These are phyloP conservation scores for Fusarium cyanostomum DNA, from an alignment of 2,329 filamentous ascomycete genomes.

Conservation along the genomic window DNA sequence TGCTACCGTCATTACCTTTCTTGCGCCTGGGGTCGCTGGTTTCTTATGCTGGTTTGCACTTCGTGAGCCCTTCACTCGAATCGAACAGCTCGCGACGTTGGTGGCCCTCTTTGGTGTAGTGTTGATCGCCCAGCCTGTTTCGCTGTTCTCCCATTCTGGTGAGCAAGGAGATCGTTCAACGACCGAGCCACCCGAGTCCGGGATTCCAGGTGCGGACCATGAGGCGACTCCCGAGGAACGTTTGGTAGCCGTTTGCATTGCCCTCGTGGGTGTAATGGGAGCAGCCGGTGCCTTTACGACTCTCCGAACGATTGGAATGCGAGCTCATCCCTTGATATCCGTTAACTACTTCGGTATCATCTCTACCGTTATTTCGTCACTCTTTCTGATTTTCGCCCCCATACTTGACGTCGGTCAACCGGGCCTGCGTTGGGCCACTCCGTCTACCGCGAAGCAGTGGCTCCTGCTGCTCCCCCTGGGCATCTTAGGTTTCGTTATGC, in stretches of 20 bases:
- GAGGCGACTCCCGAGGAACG: constrained; percentile 69
- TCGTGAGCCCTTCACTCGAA: constrained; percentile 79
- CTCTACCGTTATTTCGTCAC: constrained; percentile 73
- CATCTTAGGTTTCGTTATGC: constrained; percentile 80
- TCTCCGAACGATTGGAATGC: constrained; percentile 81
- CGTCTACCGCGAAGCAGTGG: constrained; percentile 65
- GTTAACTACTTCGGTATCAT: constrained; percentile 84
- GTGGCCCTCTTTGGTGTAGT: constrained; percentile 82
- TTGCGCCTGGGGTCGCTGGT: constrained; percentile 80
- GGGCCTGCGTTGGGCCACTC: constrained; percentile 55
- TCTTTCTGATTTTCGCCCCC: constrained; percentile 65
- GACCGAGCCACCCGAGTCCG: constrained; percentile 20
- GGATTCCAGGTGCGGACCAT: constrained; percentile 47
- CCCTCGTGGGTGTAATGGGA: constrained; percentile 80
- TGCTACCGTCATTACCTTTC: constrained; percentile 88
- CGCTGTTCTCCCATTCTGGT: constrained; percentile 56
- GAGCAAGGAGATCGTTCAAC: constrained; percentile 33
- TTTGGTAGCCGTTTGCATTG: constrained; percentile 74
- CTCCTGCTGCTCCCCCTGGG: constrained; percentile 73
- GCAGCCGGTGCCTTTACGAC: constrained; percentile 77
- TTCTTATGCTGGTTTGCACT: constrained; percentile 80
- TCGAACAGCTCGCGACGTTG: constrained; percentile 79
- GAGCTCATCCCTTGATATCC: constrained; percentile 82
- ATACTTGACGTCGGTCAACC: constrained; percentile 57
- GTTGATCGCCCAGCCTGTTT: constrained; percentile 79